These are phyloP conservation scores for Schizothecium vesticola DNA, from an alignment of 495 filamentous ascomycete genomes.

Conservation along the genomic window DNA sequence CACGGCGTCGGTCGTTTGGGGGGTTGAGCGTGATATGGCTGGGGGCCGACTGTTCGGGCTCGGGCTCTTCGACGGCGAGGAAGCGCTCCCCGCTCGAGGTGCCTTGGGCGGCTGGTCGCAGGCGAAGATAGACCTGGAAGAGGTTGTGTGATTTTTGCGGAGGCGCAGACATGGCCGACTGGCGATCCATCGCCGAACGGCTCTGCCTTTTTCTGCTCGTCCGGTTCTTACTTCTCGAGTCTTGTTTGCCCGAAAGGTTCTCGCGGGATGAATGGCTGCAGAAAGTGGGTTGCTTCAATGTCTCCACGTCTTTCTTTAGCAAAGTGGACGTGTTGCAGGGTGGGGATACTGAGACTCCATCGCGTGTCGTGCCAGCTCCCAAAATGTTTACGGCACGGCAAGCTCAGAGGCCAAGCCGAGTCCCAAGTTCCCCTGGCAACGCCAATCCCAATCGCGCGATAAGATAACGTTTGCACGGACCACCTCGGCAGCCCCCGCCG, in stretches of 20 bases:
- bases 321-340: not conserved
- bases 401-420: not conserved
- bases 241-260: not conserved
- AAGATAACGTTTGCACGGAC: conserved; percentile 8
- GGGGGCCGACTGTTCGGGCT: conserved; percentile 44
- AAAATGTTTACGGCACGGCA: conserved; percentile 18
- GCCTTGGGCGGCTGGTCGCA: conserved; percentile 63
- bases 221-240: not conserved
- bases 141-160: conserved; percentile 46
- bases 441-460: not conserved
- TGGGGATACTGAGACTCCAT: not conserved
- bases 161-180: conserved; percentile 17
- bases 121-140: conserved; percentile 88
- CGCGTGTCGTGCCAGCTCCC: not conserved
- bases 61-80: conserved; percentile 64
- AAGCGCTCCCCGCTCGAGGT: conserved; percentile 57
- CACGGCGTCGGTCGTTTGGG: conserved; percentile 75
- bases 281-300: not conserved
- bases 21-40: conserved; percentile 87
- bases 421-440: conserved; percentile 15
- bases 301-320: not conserved
- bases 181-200: conserved; percentile 15
- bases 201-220: not conserved
- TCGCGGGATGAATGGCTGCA: not conserved
- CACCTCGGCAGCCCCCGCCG: not conserved